Percentiles rank a stretch among this genome's conserved stretches.
phyloP scores from a whole-genome alignment of 495 filamentous ascomycete genomes.

The Aeminium ludgeri region DNA sequence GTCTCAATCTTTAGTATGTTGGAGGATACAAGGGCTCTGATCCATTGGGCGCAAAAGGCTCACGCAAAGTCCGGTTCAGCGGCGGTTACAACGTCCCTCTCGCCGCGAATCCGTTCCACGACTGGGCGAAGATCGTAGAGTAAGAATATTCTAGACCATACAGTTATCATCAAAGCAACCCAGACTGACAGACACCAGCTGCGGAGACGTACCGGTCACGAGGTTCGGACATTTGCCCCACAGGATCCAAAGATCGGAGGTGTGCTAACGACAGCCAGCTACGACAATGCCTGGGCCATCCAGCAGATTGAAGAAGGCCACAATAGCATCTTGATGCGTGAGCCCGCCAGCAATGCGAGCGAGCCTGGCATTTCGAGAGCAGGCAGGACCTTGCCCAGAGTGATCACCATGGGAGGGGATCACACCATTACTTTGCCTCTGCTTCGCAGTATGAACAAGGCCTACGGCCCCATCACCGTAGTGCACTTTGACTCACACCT shows the following conservation, averaged over 20 bases:
- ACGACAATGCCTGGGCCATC: conserved; percentile 29
- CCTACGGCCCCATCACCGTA: conserved; percentile 28
- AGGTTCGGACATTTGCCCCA: conserved; percentile 27
- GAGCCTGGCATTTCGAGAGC: conserved; percentile 32
- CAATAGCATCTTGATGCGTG: conserved; percentile 25
- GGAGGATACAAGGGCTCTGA: conserved; percentile 14
- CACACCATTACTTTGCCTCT: conserved; percentile 47
- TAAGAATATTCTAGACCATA: no score
- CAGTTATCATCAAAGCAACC: no score
- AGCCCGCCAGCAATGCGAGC: conserved; percentile 34
- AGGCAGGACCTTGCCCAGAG: conserved; percentile 36
- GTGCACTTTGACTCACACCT: conserved; percentile 31
- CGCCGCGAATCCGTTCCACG: conserved; percentile 28
- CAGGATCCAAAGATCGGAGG: background rate
- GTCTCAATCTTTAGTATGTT: conserved; percentile 50
- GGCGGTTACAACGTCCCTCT: conserved; percentile 45
- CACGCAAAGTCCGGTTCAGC: conserved; percentile 36
- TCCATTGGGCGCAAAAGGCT: conserved; percentile 25
- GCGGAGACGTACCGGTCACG: conserved; percentile 29
- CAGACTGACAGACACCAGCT: no score
- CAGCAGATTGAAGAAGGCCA: conserved; percentile 31
- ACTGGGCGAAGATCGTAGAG: conserved; percentile 28
- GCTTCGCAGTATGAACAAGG: conserved; percentile 30
- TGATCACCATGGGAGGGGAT: conserved; percentile 35
- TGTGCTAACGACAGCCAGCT: conserved; percentile 12